Base-by-base conservation (phyloP, 2,329 filamentous ascomycete genomes). In the Drechslera avenae region DNA sequence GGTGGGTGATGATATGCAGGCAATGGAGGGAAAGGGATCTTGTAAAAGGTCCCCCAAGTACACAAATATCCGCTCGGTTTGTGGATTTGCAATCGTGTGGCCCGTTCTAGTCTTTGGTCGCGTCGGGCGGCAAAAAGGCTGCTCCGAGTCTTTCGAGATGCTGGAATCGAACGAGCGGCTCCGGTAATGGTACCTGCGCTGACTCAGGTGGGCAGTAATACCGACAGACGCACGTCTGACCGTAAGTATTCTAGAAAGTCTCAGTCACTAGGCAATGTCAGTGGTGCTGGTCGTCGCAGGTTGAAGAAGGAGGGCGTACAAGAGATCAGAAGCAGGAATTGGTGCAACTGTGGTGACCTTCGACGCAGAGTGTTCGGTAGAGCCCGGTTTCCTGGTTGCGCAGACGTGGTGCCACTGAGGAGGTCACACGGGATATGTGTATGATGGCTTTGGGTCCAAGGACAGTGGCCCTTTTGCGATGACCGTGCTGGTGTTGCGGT, bases 321-420 rank as follows among this genome's bases (percentile, higher is more conserved):
- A 62, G 54, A 59, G 53, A 66, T 59, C 68, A 68, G 70, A 72
- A 72, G 64, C 60, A 72, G 66, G 67, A 64, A 49, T 33, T 63
- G 57, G 70, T 71, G 72, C 52, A 62, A 75, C 72, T 50, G 64
- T 62, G 66, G 63, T 65, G 62, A 62, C 59, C 51, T 69, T 63
- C 64, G 64, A 69, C 60, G 64, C 65, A 52, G 53, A 71, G 71
- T 50, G 56, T 59, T 74, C 64, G 69, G 69, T 68, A 68, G 63
- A 64, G 68, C 73, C 76, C 75, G 70, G 59, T 71, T 73, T 72
- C 71, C 73, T 73, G 76, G 75, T 76, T 72, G 76, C 73, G 76
- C 75, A 78, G 74, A 75, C 68, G 73, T 70, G 67, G 75, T 75
- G 75, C 71, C 66, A 76, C 76, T 72, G 41, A 36, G 61, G 63